Evolutionary conservation across 1,284 basidiomycete species (phyloP), one percentile per base, ranked within the genome.

Genomic region (Cutaneotrichosporon dermatis): DNA sequence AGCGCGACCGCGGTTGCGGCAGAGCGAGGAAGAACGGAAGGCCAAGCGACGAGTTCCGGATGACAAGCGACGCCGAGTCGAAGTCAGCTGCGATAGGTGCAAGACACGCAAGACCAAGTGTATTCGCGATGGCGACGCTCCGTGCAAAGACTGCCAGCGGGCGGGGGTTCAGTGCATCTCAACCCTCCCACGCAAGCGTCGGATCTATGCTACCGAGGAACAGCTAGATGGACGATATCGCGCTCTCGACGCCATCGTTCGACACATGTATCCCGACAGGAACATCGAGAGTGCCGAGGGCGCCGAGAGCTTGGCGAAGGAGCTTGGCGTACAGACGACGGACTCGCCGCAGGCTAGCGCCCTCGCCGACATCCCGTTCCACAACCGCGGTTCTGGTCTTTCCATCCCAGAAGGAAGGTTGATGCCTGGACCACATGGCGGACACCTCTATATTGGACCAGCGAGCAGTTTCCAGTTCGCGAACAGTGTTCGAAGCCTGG

Each of bases 371-470:
- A 25, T 13, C 9, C 48, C 33, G 4, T 16, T 35, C 48, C 35
- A 37, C 34, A 16, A 49, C 16, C 33, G 35, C 34, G 10, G n/a
- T 4, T 16, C 48, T 5, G n/a, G 36, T 37, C 48, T 49, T 4
- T 35, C 50, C 45, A 55, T 61, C 33, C 66, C 66, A 8, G 66
- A 67, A 49, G 66, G 66, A 8, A 58, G 61, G 53, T 55, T 67
- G 7, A 57, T 67, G 25, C 59, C 66, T 1, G 63, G 61, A 3
- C 63, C 66, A 1, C 35, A 60, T 43, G 66, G 65, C 3, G 65
- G 66, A 3, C 39, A 61, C 45, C 61, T 63, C 45, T 67, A 67
- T 34, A 57, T 67, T 53, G 66, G 66, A 1, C 45, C 66, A 2
- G 57, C 66, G 12, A 61, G 59, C 6, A 55, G 59, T 5, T 41